Evolutionary conservation across 164 flowering plant genomes (phyloP), one percentile per base, ranked within the genome.

Genomic region (Berberis vulgaris): DNA sequence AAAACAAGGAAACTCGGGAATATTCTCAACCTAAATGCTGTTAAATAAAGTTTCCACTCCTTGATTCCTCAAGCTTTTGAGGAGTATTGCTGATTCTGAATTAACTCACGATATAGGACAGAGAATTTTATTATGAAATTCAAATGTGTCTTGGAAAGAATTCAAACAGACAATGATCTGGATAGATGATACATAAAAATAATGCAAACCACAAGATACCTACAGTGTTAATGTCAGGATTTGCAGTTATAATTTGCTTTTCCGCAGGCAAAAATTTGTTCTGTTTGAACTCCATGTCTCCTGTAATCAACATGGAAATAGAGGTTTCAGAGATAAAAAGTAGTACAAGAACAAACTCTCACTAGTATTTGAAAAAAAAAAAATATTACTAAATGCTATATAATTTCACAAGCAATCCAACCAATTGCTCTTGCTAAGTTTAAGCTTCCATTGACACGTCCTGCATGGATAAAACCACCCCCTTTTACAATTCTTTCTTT

Each of bases 401-500:
- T 41, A 59, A n/a, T 26, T 54, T 39, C 45, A 50, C 43, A 40
- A 11, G 13, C 40, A n/a, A 3, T 12, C 43, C 54, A 8, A 54
- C 99, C 99, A 74, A 95, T 95, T 63, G 99, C 99, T 76, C 99
- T 88, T 62, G 98, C 81, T 66, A 95, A 92, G 76, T 95, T 95
- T 59, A 95, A 71, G 71, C 99, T 88, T 68, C 99, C 99, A 84
- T 95, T 95, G 53, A 95, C 90, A 65, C 99, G 80, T 60, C 99
- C 99, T 13, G 91, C 97, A 79, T 91, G 99, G 60, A 95, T 86
- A 71, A 95, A 95, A 39, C 99, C 99, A 64, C 99, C 99, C 61
- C 97, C 99, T 77, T 86, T 89, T 61, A 91, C 49, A 49, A 95
- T 95, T 68, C 99, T 81, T 11, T 91, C 97, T 73, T 81, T 91